Evolutionary conservation across 2,329 filamentous ascomycete species (phyloP), one percentile per base, ranked within the genome.

Genomic region (Fusarium illudens): DNA sequence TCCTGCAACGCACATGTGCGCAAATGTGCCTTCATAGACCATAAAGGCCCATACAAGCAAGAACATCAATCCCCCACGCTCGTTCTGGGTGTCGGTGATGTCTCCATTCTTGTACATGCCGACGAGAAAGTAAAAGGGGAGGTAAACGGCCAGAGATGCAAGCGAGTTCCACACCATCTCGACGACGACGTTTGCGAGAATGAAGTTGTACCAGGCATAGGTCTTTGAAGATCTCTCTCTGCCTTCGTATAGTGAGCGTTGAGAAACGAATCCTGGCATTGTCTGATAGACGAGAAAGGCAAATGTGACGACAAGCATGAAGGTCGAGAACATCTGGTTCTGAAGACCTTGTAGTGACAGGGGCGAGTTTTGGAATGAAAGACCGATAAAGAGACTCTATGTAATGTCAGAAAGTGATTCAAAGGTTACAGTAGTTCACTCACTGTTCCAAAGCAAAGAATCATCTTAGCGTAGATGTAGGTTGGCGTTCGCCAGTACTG

Each of bases 201-300:
- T 19, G 17, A 67, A 67, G 29, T 59, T 59, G 17, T 60, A 51
- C 64, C 61, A 69, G 5, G 58, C 62, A 75, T 91, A 91, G 0
- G 87, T 83, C 74, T 89, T 88, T n/a, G 86, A 87, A 0, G 89
- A 87, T 4, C 89, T 83, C 76, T 91, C 90, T 33, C 88, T 87
- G 2, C 87, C 87, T 77, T 91, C 89, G 74, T 91, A 92, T 1
- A 91, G 79, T 6, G 86, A 81, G 39, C 89, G 84, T 71, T 91
- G 89, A 2, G 85, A 84, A 53, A 90, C 85, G 68, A 91, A 91
- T 64, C 88, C 86, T 1, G 89, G 89, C 88, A 91, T 90, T 9
- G 87, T 86, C 64, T 89, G 86, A 6, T 51, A 51, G 1, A 51
- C 30, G 10, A 51, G 48, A 2, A 51, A 51, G 13, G 48, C 48